A percentile compares a stretch with the other conserved stretches of the same genome.
These are phyloP conservation scores for Trametes sanguinea DNA, from an alignment of 768 basidiomycete genomes.

Conservation along the genomic window DNA sequence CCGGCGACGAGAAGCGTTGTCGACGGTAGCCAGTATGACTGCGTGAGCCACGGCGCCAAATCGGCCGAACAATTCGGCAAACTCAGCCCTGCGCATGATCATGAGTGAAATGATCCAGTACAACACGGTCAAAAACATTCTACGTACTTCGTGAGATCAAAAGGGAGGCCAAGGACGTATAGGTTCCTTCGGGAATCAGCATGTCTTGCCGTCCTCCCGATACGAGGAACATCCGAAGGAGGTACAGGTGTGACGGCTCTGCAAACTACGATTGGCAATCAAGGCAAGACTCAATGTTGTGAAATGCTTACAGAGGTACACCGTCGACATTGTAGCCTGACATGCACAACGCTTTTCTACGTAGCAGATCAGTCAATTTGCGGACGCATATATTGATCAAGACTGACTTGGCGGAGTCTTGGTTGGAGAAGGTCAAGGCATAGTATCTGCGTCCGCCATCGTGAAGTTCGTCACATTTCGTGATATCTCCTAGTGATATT, in stretches of 20 bases:
- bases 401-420: slow-evolving; percentile 55
- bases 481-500: slow-evolving; percentile 50
- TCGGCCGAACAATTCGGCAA: slow-evolving; percentile 59
- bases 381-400: slow-evolving; percentile 4
- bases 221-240: slow-evolving; percentile 23
- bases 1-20: slow-evolving; percentile 79
- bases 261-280: not conserved
- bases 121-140: not conserved
- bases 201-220: slow-evolving; percentile 33
- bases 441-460: slow-evolving; percentile 40
- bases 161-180: slow-evolving; percentile 82
- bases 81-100: slow-evolving; percentile 42
- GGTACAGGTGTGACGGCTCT: slow-evolving; percentile 28
- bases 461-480: slow-evolving; percentile 31
- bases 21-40: slow-evolving; percentile 82
- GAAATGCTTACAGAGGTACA: slow-evolving; percentile 50
- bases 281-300: not conserved
- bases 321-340: slow-evolving; percentile 60
- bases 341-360: slow-evolving; percentile 65
- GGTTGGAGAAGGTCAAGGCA: slow-evolving; percentile 55
- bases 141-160: slow-evolving; percentile 73
- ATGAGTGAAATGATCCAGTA: not conserved
- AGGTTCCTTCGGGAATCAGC: slow-evolving; percentile 69
- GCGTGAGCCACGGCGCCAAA: slow-evolving; percentile 73
- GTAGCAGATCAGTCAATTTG: slow-evolving; percentile 5